Evolutionary conservation across 164 flowering plant genomes (phyloP).

Genomic region (Vitis cinerea): DNA sequence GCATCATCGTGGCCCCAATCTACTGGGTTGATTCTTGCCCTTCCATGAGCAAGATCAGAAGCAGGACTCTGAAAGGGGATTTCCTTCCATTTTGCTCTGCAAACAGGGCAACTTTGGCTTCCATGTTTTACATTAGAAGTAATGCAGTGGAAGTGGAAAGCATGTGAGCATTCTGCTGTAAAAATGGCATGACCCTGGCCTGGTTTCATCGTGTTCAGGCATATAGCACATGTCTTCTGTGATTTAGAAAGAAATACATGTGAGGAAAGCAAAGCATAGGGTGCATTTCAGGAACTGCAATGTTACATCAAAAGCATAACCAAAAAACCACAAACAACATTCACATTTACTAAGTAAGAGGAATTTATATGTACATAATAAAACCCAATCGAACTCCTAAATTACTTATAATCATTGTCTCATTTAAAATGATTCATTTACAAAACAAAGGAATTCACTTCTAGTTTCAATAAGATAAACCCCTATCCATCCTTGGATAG

Average conservation of each 20-base stretch:
- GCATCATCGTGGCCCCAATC: conserved; percentile 54
- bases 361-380: too few species aligned
- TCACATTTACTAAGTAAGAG: too few species aligned
- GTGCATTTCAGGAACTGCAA: too few species aligned
- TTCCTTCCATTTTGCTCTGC: conserved; percentile 96
- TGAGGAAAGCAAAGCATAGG: conserved; percentile 2
- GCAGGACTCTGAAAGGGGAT: conserved; percentile 64
- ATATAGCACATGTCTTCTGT: conserved; percentile 90
- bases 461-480: too few species aligned
- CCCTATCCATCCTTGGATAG: too few species aligned
- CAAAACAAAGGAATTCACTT: too few species aligned
- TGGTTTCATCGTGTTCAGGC: conserved; percentile 71
- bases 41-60: conserved; percentile 33
- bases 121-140: conserved; percentile 93
- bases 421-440: too few species aligned
- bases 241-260: conserved; percentile 9
- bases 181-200: conserved; percentile 93
- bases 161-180: conserved; percentile 93
- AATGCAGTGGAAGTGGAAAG: conserved; percentile 93
- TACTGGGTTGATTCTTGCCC: conserved; percentile 41
- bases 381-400: too few species aligned
- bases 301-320: too few species aligned
- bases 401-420: too few species aligned
- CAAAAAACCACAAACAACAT: too few species aligned
- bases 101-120: conserved; percentile 82